Evolutionary conservation across 345 rosid genomes (phyloP), one percentile per base, ranked within the genome.

Genomic region (Rubroshorea leprosula): DNA sequence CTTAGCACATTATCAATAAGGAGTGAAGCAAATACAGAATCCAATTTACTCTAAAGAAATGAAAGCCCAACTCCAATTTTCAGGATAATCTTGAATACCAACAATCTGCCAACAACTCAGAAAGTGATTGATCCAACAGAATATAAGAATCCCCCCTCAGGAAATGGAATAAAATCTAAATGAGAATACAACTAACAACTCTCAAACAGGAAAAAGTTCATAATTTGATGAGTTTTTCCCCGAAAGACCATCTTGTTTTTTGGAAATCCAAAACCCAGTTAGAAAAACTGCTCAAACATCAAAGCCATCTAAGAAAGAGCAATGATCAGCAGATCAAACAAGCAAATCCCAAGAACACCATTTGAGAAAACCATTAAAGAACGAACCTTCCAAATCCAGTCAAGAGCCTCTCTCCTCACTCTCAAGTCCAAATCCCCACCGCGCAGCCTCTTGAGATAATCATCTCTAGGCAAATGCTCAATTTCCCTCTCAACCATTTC

Each of bases 321-420:
- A 11, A 43, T 2, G 22, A 67, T 51, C 49, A 38, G 31, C 23
- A 41, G 61, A 68, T 68, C 67, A 64, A 61, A 60, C 55, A 50
- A 49, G 51, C 49, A 45, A 56, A 63, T 23, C 15, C 15, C 13
- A 11, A n/a, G n/a, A n/a, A n/a, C n/a, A n/a, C n/a, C n/a, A 59
- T 19, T 15, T 27, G 49, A 57, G 5, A 23, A 56, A 49, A 39
- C 29, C 1, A 24, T 43, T 21, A 54, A 38, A 23, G 41, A 38
- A 60, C 58, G 63, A 35, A 81, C 94, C 90, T 83, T 83, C 63
- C 46, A 68, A 72, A 86, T 81, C 94, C 94, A 86, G 60, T 81
- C 67, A 54, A 81, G 68, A 74, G 86, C 86, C 60, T 80, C 77
- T 57, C 70, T 78, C 65, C 78, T 78, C 35, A 56, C 71, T 56